Base-by-base conservation (phyloP, 306 rosid species). In the Acacia confusa region DNA sequence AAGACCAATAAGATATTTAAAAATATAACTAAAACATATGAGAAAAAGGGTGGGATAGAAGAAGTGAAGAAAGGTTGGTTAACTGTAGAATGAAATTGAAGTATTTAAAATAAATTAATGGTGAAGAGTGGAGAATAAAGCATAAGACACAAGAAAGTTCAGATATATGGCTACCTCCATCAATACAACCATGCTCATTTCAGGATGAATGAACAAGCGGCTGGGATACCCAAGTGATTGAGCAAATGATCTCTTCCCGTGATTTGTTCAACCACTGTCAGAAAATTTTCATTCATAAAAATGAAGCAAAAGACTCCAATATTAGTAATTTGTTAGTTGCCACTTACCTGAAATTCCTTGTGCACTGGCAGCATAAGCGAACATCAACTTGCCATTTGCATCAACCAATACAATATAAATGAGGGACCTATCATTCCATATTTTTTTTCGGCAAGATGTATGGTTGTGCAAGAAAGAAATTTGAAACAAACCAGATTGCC, bases 341-440 rank as follows among this genome's bases (percentile, higher is more conserved):
- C 75, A 71, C 77, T 80, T 69, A 88, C 96, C 98, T 71, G 97
- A 92, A 88, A 95, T 95, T 85, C 99, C 98, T 86, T 95, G 99
- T 43, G 99, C 99, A 64, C 97, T 95, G 78, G 96, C 98, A 73
- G 98, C 98, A 89, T 95, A 98, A 81, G 99, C 98, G 87, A 95
- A 93, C 99, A 95, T 95, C 97, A 95, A 89, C 89, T 95, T 93
- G 77, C 98, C 96, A 78, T 95, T 93, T 70, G 98, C 99, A 84
- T 95, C 99, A 47, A 47, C 99, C 98, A 77, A 95, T 93, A 88
- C 99, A 95, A 85, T 76, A 93, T 25, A 93, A 84, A 85, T 92
- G 88, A 74, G 99, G 99, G 53, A 93, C 98, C 99, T 95, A 79
- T 38, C 58, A 78, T 81, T 80, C 80, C 78, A 82, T 78, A 76